Evolutionary conservation across 129 eudicot genomes (phyloP).

Genomic region (Flaveria ramosissima): DNA sequence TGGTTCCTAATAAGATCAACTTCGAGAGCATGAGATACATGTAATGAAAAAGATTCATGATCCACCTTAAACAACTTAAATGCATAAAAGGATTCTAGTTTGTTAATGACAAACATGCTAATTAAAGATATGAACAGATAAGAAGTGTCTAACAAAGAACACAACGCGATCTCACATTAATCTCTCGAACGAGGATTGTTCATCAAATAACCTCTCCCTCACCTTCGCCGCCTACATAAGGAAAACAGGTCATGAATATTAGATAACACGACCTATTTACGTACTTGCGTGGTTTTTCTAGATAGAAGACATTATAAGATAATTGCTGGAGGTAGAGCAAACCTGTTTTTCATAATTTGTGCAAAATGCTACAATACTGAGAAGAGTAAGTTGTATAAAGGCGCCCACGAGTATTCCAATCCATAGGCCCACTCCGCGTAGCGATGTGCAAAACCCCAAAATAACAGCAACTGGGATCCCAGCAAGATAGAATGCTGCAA

Average conservation of each 20-base stretch:
- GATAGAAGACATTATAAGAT: neutral
- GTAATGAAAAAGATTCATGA: no score
- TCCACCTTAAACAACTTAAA: no score
- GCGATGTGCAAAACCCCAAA: constrained; percentile 52
- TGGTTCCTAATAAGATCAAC: no score
- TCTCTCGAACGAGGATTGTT: constrained; percentile 14
- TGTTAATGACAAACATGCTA: neutral
- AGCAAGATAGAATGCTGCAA: constrained; percentile 63
- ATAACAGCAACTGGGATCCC: constrained; percentile 65
- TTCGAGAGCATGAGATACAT: no score
- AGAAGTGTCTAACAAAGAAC: neutral
- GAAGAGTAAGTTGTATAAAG: constrained; percentile 46
- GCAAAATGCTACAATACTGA: constrained; percentile 43
- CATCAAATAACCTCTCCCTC: constrained; percentile 50
- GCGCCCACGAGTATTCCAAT: constrained; percentile 70
- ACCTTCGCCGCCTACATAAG: constrained; percentile 55
- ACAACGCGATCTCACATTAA: constrained; percentile 6
- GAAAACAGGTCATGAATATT: neutral
- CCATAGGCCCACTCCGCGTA: constrained; percentile 77
- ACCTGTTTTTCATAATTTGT: constrained; percentile 78
- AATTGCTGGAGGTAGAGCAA: no score
- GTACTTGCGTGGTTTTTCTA: neutral
- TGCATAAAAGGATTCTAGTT: neutral
- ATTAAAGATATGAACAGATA: neutral
- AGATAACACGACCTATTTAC: neutral